Evolutionary conservation across 495 filamentous ascomycete species (phyloP), one percentile per base, ranked within the genome.

Genomic region (Terfezia boudieri): DNA sequence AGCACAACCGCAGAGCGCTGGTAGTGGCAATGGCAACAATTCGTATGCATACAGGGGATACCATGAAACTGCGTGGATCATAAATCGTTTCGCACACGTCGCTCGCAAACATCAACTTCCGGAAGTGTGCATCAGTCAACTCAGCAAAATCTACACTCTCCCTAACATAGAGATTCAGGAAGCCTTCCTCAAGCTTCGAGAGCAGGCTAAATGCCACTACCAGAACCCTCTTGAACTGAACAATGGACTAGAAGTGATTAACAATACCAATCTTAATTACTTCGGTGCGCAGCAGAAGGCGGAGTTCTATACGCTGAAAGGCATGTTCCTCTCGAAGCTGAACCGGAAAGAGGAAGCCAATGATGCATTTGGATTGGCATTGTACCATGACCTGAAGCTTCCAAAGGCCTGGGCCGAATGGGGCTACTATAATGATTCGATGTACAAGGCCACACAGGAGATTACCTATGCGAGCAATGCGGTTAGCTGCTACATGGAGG

Each of bases 141-240:
- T 99, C 11, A 93, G 86, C 62, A 84, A 87, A 52, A 99, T 99
- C 61, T 99, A 99, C 66, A 96, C 90, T 0, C 75, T 99, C 9
- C 92, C 92, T 8, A 99, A 99, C 62, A 99, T 99, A 37, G 92
- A 99, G 70, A 99, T 99, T 53, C 90, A 99, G 67, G 90, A 99
- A 66, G 92, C 92, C 0, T 99, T 99, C 73, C 72, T 99, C 53
- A 99, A 99, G 70, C 69, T 99, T 49, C 72, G 92, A 36, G 92
- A 99, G 65, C 92, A 99, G 64, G 92, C 92, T 32, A 93, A 93
- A 66, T 96, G 90, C 63, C 90, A 96, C 66, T 99, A 96, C 65
- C 88, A 96, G 67, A 94, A 96, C 61, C 80, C 78, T 0, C 79
- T 79, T 16, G 92, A 99, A 63, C 78, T 99, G 37, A 87, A 78